Evolutionary conservation across 257 asterid genomes (phyloP).

Genomic region (Gentiana dahurica): DNA sequence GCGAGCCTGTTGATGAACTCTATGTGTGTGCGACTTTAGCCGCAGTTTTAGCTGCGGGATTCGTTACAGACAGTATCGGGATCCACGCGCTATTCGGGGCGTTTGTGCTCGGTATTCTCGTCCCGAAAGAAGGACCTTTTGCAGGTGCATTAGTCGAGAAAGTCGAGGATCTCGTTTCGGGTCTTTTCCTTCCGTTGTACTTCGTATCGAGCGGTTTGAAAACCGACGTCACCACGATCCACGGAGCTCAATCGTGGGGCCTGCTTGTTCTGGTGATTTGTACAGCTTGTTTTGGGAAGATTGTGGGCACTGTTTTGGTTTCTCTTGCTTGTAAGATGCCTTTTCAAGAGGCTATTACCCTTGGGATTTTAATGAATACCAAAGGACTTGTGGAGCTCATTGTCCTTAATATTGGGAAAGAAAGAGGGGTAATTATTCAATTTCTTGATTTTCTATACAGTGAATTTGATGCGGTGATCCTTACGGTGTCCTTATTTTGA

Average conservation of each 20-base stretch:
- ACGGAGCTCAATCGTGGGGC: conserved; percentile 75
- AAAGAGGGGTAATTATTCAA: conserved; percentile 37
- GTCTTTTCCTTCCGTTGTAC: conserved; percentile 66
- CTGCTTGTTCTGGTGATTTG: conserved; percentile 54
- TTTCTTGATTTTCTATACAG: too few relatives aligned
- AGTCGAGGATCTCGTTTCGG: conserved; percentile 79
- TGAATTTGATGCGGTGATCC: too few relatives aligned
- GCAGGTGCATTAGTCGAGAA: conserved; percentile 73
- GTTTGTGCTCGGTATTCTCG: conserved; percentile 64
- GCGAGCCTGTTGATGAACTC: conserved; percentile 61
- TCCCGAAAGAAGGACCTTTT: conserved; percentile 76
- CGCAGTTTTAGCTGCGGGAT: conserved; percentile 56
- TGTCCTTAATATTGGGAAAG: conserved; percentile 80
- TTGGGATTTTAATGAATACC: conserved; percentile 83
- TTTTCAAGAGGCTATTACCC: conserved; percentile 46
- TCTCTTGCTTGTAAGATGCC: conserved; percentile 47
- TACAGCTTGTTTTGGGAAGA: conserved; percentile 73
- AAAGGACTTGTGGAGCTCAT: conserved; percentile 74
- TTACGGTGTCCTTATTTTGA: too few relatives aligned
- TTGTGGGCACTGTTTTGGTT: conserved; percentile 50
- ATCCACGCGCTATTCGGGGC: conserved; percentile 88
- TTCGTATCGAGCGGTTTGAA: conserved; percentile 82
- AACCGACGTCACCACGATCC: conserved; percentile 66
- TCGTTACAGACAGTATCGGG: conserved; percentile 59
- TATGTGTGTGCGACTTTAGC: conserved; percentile 53